Evolutionary conservation across 2,329 filamentous ascomycete species (phyloP).

Genomic region (Aspergillus brasiliensis): DNA sequence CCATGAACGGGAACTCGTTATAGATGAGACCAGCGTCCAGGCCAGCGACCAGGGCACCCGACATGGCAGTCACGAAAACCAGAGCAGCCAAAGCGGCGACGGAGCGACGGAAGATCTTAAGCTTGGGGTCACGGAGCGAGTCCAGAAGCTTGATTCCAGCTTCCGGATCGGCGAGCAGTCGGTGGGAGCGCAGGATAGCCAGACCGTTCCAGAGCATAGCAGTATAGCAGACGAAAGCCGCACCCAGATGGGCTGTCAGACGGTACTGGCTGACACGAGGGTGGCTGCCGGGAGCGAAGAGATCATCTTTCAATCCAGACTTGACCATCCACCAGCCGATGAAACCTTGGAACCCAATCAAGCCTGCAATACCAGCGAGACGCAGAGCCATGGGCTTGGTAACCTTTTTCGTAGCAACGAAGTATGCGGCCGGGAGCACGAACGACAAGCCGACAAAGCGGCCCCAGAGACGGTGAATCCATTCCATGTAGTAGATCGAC

Average conservation of each 20-base stretch:
- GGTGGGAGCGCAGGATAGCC: conserved; percentile 75
- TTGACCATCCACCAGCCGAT: conserved; percentile 99
- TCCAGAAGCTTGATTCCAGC: conserved; percentile 62
- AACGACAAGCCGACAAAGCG: conserved; percentile 88
- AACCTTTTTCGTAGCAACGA: conserved; percentile 77
- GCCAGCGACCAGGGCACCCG: conserved; percentile 88
- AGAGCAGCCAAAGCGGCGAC: conserved; percentile 71
- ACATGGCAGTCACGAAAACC: conserved; percentile 88
- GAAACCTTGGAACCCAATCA: conserved; percentile 93
- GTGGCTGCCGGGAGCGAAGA: conserved; percentile 87
- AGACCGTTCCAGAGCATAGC: conserved; percentile 93
- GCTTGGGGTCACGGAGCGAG: conserved; percentile 65
- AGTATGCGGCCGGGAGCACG: conserved; percentile 83
- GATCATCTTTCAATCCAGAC: conserved; percentile 90
- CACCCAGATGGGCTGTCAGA: conserved; percentile 82
- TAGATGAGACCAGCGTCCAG: conserved; percentile 97
- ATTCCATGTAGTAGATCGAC: conserved; percentile 99
- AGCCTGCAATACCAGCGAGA: conserved; percentile 76
- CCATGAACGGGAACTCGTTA: conserved; percentile 98
- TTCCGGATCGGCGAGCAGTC: conserved; percentile 68
- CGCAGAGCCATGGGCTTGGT: conserved; percentile 75
- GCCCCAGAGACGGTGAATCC: conserved; percentile 93
- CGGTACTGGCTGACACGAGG: conserved; percentile 95
- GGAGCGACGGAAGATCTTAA: conserved; percentile 72
- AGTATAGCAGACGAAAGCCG: conserved; percentile 89